Base-by-base conservation (phyloP, 73 alveolate species). In the Stentor roeselii region DNA sequence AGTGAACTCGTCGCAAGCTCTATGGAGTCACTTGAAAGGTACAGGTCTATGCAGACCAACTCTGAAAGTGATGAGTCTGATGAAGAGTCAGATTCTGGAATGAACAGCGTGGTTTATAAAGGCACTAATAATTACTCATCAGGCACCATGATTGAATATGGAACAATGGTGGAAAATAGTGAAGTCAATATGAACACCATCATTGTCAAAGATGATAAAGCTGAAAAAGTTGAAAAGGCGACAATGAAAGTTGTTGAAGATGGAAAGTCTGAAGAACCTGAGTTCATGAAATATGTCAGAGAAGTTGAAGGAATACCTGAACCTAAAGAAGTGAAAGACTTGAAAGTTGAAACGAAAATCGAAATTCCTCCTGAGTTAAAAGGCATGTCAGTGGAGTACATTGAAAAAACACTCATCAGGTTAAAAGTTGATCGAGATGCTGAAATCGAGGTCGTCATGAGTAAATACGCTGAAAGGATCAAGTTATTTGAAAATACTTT, bases 1-100 rank as follows among this genome's bases (percentile, higher is more conserved):
- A 41, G 88, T 1, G 95, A 95, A 58, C 67, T 92, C 50, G 93
- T 93, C 31, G 95, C 91, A 60, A 86, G 74, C 61, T 86, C 92
- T 59, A 85, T 95, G 27, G 95, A 93, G 34, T 82, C 84, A 78
- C 89, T 95, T 59, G 98, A 95, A 82, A 75, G 92, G 77, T 80
- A 67, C 83, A 76, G 97, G 75, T 75, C 67, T 0, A 60, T 58
- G 32, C 41, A 50, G 75, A 59, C 83, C 3, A 78, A 67, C 35
- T 86, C 83, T 6, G 92, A 83, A 59, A 82, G 75, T 40, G 27
- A 32, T 0, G 83, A 77, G 78, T 78, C 83, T 4, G 89, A 87
- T n/a, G 91, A 88, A 61, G 91, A 88, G 59, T 86, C 88, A 39
- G 91, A 88, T 14, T n/a, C n/a, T 76, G 67, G 39, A 15, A 34